Conservation (phyloP, 23 red algal genomes). For the Gracilaria domingensis region DNA sequence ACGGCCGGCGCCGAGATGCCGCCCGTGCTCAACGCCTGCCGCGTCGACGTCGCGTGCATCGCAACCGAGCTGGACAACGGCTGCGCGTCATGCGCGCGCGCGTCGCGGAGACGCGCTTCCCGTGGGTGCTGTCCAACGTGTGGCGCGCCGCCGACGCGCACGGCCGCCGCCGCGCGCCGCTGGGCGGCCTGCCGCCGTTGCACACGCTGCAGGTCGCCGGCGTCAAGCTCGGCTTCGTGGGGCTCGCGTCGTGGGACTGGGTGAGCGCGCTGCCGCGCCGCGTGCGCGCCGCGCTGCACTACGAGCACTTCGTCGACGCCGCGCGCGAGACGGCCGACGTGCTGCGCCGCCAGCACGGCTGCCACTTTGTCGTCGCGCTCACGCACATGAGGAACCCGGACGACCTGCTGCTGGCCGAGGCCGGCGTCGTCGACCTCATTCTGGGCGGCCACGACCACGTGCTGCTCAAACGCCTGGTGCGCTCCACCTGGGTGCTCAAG, state of each 20-base stretch:
- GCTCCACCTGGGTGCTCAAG: constrained; percentile 50
- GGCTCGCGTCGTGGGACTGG: constrained; percentile 66
- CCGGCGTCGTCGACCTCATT: constrained; percentile 45
- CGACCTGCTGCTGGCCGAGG: constrained; percentile 48
- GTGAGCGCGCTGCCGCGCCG: constrained; percentile 7
- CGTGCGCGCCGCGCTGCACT: constrained; percentile 2
- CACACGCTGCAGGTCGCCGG: constrained; percentile 11
- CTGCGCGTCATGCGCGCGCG: constrained; percentile 27
- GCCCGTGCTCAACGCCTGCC: constrained; percentile 50
- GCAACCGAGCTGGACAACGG: constrained; percentile 74
- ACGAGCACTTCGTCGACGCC: constrained; percentile 11
- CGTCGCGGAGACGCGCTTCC: constrained; percentile 56
- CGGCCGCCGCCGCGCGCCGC: neutral
- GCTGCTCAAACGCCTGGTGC: neutral
- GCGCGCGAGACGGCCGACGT: neutral
- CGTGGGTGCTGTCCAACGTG: constrained; percentile 71
- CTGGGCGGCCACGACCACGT: constrained; percentile 81
- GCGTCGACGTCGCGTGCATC: constrained; percentile 63
- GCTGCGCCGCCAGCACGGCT: neutral
- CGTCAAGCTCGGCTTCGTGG: constrained; percentile 64
- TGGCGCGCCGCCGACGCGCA: neutral
- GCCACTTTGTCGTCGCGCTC: constrained; percentile 70
- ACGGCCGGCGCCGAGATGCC: constrained; percentile 63
- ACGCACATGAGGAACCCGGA: constrained; percentile 83
- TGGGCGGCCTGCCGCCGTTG: neutral